Conservation (phyloP, 306 rosid genomes). For the Malus domestica region DNA sequence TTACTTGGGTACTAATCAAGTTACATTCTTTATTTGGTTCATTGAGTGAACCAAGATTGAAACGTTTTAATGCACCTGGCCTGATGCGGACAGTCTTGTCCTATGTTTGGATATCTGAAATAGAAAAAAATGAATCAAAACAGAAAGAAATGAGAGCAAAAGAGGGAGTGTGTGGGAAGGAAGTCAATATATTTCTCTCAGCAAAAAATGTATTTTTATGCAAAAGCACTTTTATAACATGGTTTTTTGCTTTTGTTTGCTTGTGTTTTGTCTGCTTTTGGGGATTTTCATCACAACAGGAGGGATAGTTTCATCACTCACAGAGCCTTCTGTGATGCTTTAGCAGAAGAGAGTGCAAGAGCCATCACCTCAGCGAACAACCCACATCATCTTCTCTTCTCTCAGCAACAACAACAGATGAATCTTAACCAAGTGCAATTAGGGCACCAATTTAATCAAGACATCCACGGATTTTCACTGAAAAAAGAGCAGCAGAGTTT, state of each 20-base stretch:
- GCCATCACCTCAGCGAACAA: conserved; percentile 20
- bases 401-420: conserved; percentile 16
- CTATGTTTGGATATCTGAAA: background rate
- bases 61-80: background rate
- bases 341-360: conserved; percentile 90
- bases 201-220: background rate
- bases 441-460: conserved; percentile 25
- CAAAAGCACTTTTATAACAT: conserved; percentile 4
- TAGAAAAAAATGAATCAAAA: background rate
- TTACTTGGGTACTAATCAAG: background rate
- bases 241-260: conserved; percentile 3
- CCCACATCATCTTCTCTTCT: conserved; percentile 17
- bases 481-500: conserved; percentile 56
- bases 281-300: conserved; percentile 34
- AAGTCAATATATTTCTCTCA: conserved; percentile 22
- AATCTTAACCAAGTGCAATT: conserved; percentile 23
- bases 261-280: conserved; percentile 19
- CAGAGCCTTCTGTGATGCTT: conserved; percentile 98
- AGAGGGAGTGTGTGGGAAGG: background rate
- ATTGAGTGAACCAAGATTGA: background rate
- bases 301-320: conserved; percentile 98
- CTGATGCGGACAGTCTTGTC: conserved; percentile 2
- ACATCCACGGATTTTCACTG: conserved; percentile 31
- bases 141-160: background rate
- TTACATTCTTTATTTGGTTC: background rate